phyloP scores from a whole-genome alignment of 2,329 filamentous ascomycete genomes.

The Calonectria hongkongensis region DNA sequence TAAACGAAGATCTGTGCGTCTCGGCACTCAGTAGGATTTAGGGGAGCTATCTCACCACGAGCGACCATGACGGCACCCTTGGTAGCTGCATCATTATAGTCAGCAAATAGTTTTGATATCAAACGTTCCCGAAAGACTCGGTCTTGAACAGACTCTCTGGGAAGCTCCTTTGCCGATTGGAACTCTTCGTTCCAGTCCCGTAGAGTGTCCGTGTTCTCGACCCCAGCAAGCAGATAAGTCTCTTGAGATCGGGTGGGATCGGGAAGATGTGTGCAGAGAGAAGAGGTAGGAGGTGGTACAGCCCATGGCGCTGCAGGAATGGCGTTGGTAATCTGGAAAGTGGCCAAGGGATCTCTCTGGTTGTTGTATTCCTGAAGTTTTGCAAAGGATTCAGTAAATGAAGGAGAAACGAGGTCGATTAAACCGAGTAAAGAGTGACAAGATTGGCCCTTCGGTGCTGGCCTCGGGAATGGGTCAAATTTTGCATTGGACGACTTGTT shows the following conservation, averaged over 20 bases:
- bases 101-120: conserved; percentile 95
- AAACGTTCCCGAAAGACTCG: conserved; percentile 96
- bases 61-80: conserved; percentile 94
- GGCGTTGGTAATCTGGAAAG: conserved; percentile 96
- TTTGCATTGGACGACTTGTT: conserved; percentile 97
- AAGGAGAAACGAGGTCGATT: conserved; percentile 86
- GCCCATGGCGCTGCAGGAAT: conserved; percentile 95
- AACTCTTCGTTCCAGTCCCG: conserved; percentile 99
- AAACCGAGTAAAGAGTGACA: conserved; percentile 92
- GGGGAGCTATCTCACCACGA: conserved; percentile 90
- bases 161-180: conserved; percentile 95
- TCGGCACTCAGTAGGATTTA: conserved; percentile 94
- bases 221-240: conserved; percentile 90
- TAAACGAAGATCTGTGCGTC: conserved; percentile 99
- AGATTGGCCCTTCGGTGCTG: conserved; percentile 84
- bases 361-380: conserved; percentile 90
- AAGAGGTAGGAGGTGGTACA: conserved; percentile 81
- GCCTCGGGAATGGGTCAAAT: conserved; percentile 91
- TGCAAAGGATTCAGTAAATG: conserved; percentile 85
- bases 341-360: conserved; percentile 89
- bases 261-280: conserved; percentile 82
- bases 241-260: conserved; percentile 95
- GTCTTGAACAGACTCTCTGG: conserved; percentile 95
- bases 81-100: conserved; percentile 97
- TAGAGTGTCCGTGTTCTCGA: conserved; percentile 94